phyloP scores from a whole-genome alignment of 2,329 filamentous ascomycete genomes.

The Fusarium stilboides region DNA sequence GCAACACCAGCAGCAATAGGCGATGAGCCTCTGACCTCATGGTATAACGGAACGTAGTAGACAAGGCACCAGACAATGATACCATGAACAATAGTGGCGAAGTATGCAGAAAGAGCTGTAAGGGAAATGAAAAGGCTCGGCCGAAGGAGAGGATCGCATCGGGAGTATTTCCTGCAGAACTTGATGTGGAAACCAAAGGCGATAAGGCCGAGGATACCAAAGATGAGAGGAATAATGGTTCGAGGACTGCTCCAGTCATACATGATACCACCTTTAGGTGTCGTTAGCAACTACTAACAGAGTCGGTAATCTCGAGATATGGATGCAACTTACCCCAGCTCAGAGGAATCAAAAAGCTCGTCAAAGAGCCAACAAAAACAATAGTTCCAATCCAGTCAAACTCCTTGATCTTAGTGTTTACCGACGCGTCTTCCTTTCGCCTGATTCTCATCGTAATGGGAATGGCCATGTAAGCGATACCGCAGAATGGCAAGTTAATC shows the following conservation, averaged over 20 bases:
- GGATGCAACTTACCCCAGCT: constrained; percentile 40
- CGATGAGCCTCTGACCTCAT: constrained; percentile 43
- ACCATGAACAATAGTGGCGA: constrained; percentile 43
- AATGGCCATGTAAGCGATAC: constrained; percentile 37
- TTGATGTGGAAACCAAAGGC: constrained; percentile 41
- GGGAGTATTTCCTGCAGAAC: constrained; percentile 39
- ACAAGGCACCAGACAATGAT: constrained; percentile 44
- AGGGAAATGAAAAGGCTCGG: constrained; percentile 46
- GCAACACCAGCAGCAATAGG: constrained; percentile 60
- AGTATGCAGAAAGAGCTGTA: constrained; percentile 43
- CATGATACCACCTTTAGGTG: constrained; percentile 69
- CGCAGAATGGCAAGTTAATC: constrained; percentile 72
- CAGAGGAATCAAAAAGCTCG: constrained; percentile 55
- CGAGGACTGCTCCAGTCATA: constrained; percentile 75
- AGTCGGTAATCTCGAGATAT: no score
- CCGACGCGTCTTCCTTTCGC: constrained; percentile 27
- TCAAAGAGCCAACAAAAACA: constrained; percentile 72
- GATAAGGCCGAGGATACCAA: constrained; percentile 63
- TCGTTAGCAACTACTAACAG: constrained; percentile 11
- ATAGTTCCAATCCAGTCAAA: constrained; percentile 76
- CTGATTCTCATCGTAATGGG: constrained; percentile 42
- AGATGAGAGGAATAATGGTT: constrained; percentile 72
- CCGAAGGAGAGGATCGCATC: constrained; percentile 43
- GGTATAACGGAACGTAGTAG: constrained; percentile 46
- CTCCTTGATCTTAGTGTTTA: constrained; percentile 36